Base-by-base conservation (phyloP, 1,284 basidiomycete species). In the Marasmius oreades region DNA sequence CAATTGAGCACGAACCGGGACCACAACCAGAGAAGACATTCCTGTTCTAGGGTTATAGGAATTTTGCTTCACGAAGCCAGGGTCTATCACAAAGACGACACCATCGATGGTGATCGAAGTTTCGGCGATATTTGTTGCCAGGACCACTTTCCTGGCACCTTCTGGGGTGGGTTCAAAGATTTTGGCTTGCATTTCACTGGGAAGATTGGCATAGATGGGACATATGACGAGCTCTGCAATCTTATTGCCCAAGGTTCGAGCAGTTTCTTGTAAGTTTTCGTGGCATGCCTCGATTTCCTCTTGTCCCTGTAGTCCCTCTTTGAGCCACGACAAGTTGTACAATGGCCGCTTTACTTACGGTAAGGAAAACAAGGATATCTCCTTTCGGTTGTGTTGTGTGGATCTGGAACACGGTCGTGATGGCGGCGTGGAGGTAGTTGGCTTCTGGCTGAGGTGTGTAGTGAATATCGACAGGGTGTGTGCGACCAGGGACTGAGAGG, bases 101-200 rank as follows among this genome's bases (percentile, higher is more conserved):
- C 95, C 95, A 59, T 98, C 95, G 63, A 98, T 98, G 1, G 95
- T 98, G 67, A 98, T 97, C 6, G 93, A 95, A 1, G 95, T 98
- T 72, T 98, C 95, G 24, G 97, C 97, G 63, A 99, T 99, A 70
- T 99, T 99, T 28, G 97, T 99, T 1, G 97, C 97, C 37, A 99
- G 78, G 16, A 99, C 96, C 51, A 98, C 94, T 73, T 99, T 99
- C 55, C 97, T 80, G 16, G 97, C 93, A 10, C 95, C 95, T 57
- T 93, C 90, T 0, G 97, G 96, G 6, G 97, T 99, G 1, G 96
- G 95, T 71, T 99, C 97, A 71, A 99, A 99, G 61, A 99, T 99
- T 75, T 98, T 98, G 34, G 95, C 92, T 71, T 99, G 97, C 95
- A 98, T 95, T 61, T 99, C 97, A 63, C 92, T 95, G 1, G 97